Percentiles rank a stretch among this genome's conserved stretches.
Conservation (phyloP, 768 basidiomycete species). For the Termitomyces sp. region DNA sequence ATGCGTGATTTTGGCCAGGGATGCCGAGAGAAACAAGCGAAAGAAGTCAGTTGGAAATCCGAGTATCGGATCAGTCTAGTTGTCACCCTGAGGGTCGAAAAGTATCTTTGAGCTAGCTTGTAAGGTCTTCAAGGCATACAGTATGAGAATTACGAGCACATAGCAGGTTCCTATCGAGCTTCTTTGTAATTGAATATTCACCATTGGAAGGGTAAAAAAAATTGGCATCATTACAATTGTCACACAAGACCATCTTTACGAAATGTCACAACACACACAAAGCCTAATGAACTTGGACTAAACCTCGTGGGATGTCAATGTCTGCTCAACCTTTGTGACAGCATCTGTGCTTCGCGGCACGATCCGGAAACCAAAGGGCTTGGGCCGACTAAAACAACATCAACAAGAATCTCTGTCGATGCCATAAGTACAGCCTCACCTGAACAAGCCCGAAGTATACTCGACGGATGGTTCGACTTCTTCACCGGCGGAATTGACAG, state of each 20-base stretch:
- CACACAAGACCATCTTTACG: not conserved
- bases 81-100: not conserved
- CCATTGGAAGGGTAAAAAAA: not conserved
- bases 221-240: not conserved
- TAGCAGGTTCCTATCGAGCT: not conserved
- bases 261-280: not conserved
- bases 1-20: not conserved
- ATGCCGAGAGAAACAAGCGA: not conserved
- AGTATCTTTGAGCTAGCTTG: not conserved
- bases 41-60: not conserved
- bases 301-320: not conserved
- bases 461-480: constrained; percentile 6
- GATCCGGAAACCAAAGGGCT: constrained; percentile 6
- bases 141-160: not conserved
- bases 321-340: constrained; percentile 3
- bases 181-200: not conserved
- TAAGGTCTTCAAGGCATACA: not conserved
- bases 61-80: not conserved
- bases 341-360: constrained; percentile 2
- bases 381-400: constrained; percentile 3
- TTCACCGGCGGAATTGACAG: not conserved
- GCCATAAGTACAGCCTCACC: not conserved
- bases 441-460: constrained; percentile 8
- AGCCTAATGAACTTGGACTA: not conserved
- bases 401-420: not conserved